Base-by-base conservation (phyloP, 2,329 filamentous ascomycete genomes). In the Fusarium anthophilum region DNA sequence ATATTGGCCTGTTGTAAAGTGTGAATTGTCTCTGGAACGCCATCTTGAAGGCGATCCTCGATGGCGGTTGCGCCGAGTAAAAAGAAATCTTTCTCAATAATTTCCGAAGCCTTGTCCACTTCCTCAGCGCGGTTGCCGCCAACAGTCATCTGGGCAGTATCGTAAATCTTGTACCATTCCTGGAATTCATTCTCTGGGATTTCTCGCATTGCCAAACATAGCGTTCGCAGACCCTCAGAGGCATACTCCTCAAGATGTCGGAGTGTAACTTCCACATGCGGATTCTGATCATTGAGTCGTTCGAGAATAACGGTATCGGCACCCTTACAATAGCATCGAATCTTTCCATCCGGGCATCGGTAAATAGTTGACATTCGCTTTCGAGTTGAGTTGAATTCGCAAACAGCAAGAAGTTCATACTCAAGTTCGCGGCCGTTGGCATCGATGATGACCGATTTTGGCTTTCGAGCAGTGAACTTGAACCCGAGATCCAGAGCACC, bases 321-420 rank as follows among this genome's bases (percentile, higher is more conserved):
- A 77, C 96, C 96, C 84, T 99, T 99, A 84, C 92, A 96, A 83
- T 98, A 99, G 77, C 94, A 91, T 57, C 96, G 89, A 68, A 99
- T 93, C 84, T 96, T 98, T 72, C 96, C 96, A 84, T 98, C 96
- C 0, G 96, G 96, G 80, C 96, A 98, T 60, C 97, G 91, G 85
- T 97, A 98, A 76, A 99, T 97, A 28, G 96, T 94, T 13, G 96
- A 98, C 96, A 99, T 99, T 75, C 96, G 89, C 86, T 99, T 99
- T 78, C 96, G 89, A 26, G 83, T 85, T 3, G 96, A 98, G 84
- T 99, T 99, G 87, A 99, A 99, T 82, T 99, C 96, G 82, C 96
- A 98, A n/a, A 99, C 95, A 6, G 96, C 96, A 66, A 99, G 85
- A 44, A 99, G 87, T 81, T 98, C 94, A 81, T 96, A 99, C 81